Conservation (phyloP, 1,284 basidiomycete genomes). For the Heterobasidion annosum region DNA sequence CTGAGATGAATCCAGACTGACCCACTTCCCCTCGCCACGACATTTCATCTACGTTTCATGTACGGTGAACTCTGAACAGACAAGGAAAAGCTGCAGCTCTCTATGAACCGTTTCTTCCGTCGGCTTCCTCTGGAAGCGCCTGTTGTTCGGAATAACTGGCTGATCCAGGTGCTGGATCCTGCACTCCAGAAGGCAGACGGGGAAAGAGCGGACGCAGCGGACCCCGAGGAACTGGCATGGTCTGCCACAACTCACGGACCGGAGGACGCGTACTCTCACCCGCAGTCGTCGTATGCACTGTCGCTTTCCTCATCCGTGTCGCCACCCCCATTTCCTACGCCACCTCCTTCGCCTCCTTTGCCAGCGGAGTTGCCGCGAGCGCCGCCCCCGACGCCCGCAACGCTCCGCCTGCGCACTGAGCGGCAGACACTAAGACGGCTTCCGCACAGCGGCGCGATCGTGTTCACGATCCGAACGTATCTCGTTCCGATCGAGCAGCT, state of each 20-base stretch:
- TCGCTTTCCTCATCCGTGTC: background rate
- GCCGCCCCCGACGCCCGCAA: constrained; percentile 19
- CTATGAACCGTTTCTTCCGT: constrained; percentile 65
- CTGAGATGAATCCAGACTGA: background rate
- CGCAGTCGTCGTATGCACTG: constrained; percentile 13
- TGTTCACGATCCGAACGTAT: constrained; percentile 76
- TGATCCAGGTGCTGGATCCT: constrained; percentile 45
- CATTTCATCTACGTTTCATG: background rate
- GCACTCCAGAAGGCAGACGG: constrained; percentile 7
- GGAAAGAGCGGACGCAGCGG: constrained; percentile 15
- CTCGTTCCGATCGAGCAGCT: constrained; percentile 52
- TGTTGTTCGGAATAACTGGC: constrained; percentile 67
- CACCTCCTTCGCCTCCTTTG: background rate
- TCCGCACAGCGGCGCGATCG: constrained; percentile 54
- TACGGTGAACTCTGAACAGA: constrained; percentile 26
- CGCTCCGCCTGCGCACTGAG: constrained; percentile 59
- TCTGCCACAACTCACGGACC: constrained; percentile 51
- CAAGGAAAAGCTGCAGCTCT: constrained; percentile 52
- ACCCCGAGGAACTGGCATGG: constrained; percentile 67
- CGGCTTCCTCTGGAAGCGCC: constrained; percentile 59
- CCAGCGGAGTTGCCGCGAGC: background rate
- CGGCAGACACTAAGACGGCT: constrained; percentile 67
- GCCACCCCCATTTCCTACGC: background rate
- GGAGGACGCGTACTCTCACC: constrained; percentile 44
- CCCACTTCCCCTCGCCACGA: background rate